phyloP scores from a whole-genome alignment of 495 filamentous ascomycete species.

The Penicillium chermesinum region DNA sequence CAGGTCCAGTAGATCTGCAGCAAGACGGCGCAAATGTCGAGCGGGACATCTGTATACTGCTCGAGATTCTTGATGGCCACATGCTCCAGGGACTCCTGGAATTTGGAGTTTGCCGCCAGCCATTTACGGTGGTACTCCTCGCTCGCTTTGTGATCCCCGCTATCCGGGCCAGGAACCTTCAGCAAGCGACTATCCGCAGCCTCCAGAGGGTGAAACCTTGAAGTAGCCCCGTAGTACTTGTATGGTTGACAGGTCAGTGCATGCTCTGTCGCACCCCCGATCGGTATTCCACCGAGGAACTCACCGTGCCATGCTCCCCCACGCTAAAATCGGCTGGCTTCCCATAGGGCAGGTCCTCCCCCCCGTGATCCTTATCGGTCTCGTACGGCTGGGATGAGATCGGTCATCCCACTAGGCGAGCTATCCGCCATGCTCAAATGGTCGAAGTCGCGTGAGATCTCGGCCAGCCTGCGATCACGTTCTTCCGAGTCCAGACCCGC shows the following conservation, averaged over 20 bases:
- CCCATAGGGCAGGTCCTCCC: conserved; percentile 1
- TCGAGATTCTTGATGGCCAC: conserved; percentile 1
- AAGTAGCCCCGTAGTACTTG: conserved; percentile 11
- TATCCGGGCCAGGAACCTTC: background rate
- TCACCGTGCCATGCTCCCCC: conserved; percentile 9
- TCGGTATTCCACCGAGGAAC: background rate
- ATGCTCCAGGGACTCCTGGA: conserved; percentile 8
- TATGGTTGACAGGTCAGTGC: background rate
- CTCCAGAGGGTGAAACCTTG: conserved; percentile 10
- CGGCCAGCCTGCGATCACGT: conserved; percentile 4
- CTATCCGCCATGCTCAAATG: background rate
- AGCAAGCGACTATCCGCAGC: background rate
- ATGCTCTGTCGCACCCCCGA: background rate
- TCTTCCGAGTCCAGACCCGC: conserved; percentile 4
- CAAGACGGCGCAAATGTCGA: background rate
- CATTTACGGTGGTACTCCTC: conserved; percentile 12
- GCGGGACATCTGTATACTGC: conserved; percentile 5
- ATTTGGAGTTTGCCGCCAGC: conserved; percentile 6
- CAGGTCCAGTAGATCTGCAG: conserved; percentile 12
- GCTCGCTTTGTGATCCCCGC: background rate
- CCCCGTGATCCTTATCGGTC: background rate
- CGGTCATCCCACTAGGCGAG: background rate
- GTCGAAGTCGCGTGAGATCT: conserved; percentile 6
- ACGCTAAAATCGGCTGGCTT: conserved; percentile 8
- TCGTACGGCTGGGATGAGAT: conserved; percentile 4